Evolutionary conservation across 2,329 filamentous ascomycete genomes (phyloP), one percentile per base, ranked within the genome.

Genomic region (Xylariaceae sp.): DNA sequence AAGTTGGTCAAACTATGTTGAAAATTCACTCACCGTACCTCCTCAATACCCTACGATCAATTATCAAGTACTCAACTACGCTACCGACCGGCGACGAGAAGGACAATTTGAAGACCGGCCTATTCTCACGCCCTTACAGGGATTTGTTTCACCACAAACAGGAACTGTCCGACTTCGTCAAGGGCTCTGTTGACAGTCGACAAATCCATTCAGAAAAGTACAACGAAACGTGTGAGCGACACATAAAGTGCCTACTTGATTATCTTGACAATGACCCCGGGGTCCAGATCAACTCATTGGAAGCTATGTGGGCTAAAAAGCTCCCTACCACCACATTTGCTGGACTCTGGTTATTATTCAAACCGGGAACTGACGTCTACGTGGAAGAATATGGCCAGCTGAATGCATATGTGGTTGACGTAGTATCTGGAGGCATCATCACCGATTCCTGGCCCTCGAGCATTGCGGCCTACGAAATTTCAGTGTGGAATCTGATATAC

Each of bases 211-310:
- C 44, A 12, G 28, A 50, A 6, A 45, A 42, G 9, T 57, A 55
- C 34, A 57, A 57, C 33, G 55, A 43, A 13, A 50, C 52, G 46
- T 57, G 52, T 16, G 52, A 57, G 17, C 41, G 31, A 3, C 55
- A 57, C 47, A 57, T 57, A n/a, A 52, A 55, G 6, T 45, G 45
- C 33, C 28, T 57, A 40, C 55, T 57, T 38, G n/a, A 57, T 13
- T 57, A 48, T 19, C 55, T 57, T 5, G 52, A 57, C 6, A 44
- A 51, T 22, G 55, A 57, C 18, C 55, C 49, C 17, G 48, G 34
- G 10, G 39, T 57, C 22, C 49, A 43, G 6, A 38, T 53, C 12
- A 41, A 43, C n/a, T 34, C 22, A 3, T 12, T 50, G 19, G 55
- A 57, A 52, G 51, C 51, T 17, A 49, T 34, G 14, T 57, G 55